Percentiles rank a stretch among this genome's conserved stretches.
phyloP scores from a whole-genome alignment of 1,284 basidiomycete species.

The Puccinia horiana region DNA sequence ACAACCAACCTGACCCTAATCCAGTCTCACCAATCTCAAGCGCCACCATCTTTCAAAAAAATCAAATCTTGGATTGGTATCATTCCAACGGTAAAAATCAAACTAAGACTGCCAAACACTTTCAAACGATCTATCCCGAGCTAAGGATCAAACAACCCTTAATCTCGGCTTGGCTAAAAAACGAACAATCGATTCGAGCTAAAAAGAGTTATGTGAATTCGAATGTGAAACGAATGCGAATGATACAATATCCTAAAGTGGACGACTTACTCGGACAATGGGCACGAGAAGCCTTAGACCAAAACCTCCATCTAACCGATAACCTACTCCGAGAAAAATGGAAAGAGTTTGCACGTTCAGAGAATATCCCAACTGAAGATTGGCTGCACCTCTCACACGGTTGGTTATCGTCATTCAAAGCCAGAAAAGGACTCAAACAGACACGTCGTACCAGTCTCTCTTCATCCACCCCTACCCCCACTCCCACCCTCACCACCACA shows the following conservation, averaged over 20 bases:
- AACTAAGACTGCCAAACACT: constrained; percentile 36
- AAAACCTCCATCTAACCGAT: neutral
- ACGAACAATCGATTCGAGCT: constrained; percentile 27
- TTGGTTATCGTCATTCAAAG: constrained; percentile 31
- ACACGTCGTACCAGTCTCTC: neutral
- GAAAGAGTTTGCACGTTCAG: constrained; percentile 4
- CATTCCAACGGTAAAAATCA: constrained; percentile 35
- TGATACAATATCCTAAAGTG: constrained; percentile 10
- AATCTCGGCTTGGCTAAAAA: constrained; percentile 41
- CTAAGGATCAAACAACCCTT: constrained; percentile 38
- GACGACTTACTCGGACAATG: constrained; percentile 4
- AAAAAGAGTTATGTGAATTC: neutral
- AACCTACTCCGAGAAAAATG: constrained; percentile 23
- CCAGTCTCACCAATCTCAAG: neutral
- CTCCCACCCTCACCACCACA: neutral
- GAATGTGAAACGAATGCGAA: constrained; percentile 17
- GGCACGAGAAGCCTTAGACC: neutral
- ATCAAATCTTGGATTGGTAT: constrained; percentile 42
- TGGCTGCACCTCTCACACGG: constrained; percentile 31
- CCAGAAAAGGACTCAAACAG: neutral
- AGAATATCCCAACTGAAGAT: constrained; percentile 16
- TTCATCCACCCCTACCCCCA: neutral
- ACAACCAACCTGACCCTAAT: neutral
- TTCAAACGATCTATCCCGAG: constrained; percentile 38
- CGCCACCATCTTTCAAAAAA: constrained; percentile 44